Evolutionary conservation across 2,329 filamentous ascomycete genomes (phyloP), one percentile per base, ranked within the genome.

Genomic region (Podosphaera leucotricha): DNA sequence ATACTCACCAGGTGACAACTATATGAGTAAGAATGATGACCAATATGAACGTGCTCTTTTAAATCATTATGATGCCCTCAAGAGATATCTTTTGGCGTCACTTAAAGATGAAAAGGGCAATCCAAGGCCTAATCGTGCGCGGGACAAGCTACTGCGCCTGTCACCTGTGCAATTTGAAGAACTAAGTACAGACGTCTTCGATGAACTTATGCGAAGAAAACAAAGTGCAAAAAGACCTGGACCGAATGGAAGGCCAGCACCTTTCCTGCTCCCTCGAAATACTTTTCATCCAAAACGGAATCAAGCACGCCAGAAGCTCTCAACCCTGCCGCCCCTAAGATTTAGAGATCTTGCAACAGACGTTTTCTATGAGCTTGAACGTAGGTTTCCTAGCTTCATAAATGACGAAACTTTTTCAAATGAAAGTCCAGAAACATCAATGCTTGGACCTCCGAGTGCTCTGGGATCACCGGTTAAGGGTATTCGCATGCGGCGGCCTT

Each of bases 271-370:
- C 20, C 83, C 90, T n/a, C 84, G 87, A 59, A 71, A 78, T 50
- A 79, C 76, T 50, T 95, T 95, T 62, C 90, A 98, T 60, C 85
- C 86, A 2, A 98, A 95, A 63, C 79, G 90, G 49, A 98, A 98
- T 58, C 86, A 95, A 60, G 90, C 90, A n/a, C 75, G 90, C 36
- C 85, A 94, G 61, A 92, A 92, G 60, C 72, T 98, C 18, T 87
- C 85, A 0, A 92, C 86, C 0, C 71, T 98, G 13, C 84, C 85
- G 2, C 76, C 80, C 19, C 77, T 83, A 21, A 71, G 87, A 46
- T 98, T 98, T 57, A 74, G 83, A 53, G 86, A 95, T 56, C 68
- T 98, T 6, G 87, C 85, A 8, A 93, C 85, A 37, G 90, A 98
- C 62, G 87, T 98, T 16, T 95, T 90, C 58, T 92, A 82, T 62